These are phyloP conservation scores for Bondarzewia mesenterica DNA, from an alignment of 1,284 basidiomycete genomes.

Conservation along the genomic window DNA sequence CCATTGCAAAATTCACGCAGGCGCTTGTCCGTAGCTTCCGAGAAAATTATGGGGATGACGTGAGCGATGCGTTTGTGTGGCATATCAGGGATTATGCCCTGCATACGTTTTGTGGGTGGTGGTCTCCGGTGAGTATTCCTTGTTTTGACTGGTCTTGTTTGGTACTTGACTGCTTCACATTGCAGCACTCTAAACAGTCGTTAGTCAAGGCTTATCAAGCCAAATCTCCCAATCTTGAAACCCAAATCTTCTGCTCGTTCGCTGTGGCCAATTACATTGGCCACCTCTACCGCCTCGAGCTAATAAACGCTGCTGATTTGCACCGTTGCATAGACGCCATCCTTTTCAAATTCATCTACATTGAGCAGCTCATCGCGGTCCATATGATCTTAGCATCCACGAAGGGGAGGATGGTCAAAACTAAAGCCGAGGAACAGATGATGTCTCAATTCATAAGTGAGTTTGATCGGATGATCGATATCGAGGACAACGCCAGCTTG, in stretches of 20 bases:
- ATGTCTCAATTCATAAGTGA: background rate
- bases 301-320: background rate
- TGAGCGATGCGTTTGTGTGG: background rate
- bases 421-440: background rate
- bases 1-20: background rate
- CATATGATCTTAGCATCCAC: background rate
- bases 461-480: too few species aligned
- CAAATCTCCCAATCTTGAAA: background rate
- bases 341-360: background rate
- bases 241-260: background rate
- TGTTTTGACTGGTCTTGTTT: background rate
- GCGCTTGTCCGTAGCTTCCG: background rate
- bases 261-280: background rate
- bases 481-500: too few species aligned
- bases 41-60: background rate
- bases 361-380: background rate
- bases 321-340: background rate
- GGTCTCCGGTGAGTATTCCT: background rate
- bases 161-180: background rate
- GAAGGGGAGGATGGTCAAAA: background rate
- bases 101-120: constrained; percentile 4
- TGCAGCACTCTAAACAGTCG: too few species aligned
- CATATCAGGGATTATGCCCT: constrained; percentile 1
- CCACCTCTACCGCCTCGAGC: background rate
- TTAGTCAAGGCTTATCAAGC: too few species aligned